Base-by-base conservation (phyloP, 805 yeast genomes). In the Lachancea kluyveri region DNA sequence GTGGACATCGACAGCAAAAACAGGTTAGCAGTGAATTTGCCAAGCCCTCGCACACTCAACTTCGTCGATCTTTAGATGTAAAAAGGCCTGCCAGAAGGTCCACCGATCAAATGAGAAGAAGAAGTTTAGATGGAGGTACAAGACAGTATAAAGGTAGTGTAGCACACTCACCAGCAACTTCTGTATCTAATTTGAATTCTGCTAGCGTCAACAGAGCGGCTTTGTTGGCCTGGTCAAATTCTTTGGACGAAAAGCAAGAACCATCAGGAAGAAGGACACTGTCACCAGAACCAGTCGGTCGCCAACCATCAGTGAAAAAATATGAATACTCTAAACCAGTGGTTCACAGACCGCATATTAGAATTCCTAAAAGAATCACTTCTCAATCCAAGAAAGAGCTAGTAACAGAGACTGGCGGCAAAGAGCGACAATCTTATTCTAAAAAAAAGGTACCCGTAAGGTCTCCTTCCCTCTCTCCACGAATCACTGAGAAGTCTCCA, bases 161-260 rank as follows among this genome's bases (percentile, higher is more conserved):
- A 5, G 28, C 11, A 2, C 20, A 21, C 8, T 17, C 18, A 15
- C 26, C 8, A 11, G 16, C 18, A 21, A 33, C 14, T n/a, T 28
- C 17, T n/a, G 28, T 21, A 10, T 21, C 42, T 31, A 26, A 37
- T 19, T 24, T 36, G 36, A 18, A 33, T 23, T 29, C 30, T 29
- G 10, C 35, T 29, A 28, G 37, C 17, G 45, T 45, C 16, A 49
- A 43, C 12, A 28, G 34, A 21, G 52, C 52, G 9, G 52, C 52
- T 5, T 37, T 39, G 22, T 24, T 48, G 26, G 52, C 52, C 7
- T 48, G 52, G 52, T 24, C 38, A 5, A 42, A 39, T 10, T 28
- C 41, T 21, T 24, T 19, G 4, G 23, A 29, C 5, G 18, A 28
- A 11, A 10, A 18, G 16, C 25, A 22, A 3, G 29, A 33, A 10